These are phyloP conservation scores for Angomonas desouzai DNA, from an alignment of 208 protist genomes.

Conservation along the genomic window DNA sequence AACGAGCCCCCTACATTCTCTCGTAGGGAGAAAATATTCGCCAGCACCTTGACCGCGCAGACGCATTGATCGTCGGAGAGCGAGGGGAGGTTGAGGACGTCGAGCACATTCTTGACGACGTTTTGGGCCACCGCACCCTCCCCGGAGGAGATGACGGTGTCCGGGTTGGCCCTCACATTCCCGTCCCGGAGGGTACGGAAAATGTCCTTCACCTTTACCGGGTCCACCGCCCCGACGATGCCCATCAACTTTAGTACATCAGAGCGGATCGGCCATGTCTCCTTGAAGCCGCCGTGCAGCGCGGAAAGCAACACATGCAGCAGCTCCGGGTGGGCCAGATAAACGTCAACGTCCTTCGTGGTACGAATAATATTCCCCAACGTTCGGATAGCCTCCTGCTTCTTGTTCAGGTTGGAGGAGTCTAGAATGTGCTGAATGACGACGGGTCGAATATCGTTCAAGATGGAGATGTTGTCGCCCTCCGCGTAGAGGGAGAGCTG, in stretches of 20 bases:
- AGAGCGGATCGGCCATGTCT: slow-evolving; percentile 80
- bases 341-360: slow-evolving; percentile 82
- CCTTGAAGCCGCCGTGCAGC: slow-evolving; percentile 84
- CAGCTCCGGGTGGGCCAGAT: slow-evolving; percentile 69
- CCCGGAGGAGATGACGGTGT: slow-evolving; percentile 16
- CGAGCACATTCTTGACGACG: slow-evolving; percentile 65
- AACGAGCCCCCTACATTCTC: slow-evolving; percentile 44
- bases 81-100: slow-evolving; percentile 78
- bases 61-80: slow-evolving; percentile 82
- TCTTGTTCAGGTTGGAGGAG: slow-evolving; percentile 76
- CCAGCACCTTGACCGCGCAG: slow-evolving; percentile 67
- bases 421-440: slow-evolving; percentile 83
- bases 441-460: slow-evolving; percentile 53
- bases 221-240: slow-evolving; percentile 85
- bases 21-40: slow-evolving; percentile 65
- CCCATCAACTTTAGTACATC: slow-evolving; percentile 90
- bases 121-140: slow-evolving; percentile 73
- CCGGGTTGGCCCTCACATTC: slow-evolving; percentile 17
- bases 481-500: slow-evolving; percentile 82
- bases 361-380: slow-evolving; percentile 85
- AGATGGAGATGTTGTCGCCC: slow-evolving; percentile 64
- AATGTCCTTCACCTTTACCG: slow-evolving; percentile 78
- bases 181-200: slow-evolving; percentile 47
- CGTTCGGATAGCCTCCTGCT: slow-evolving; percentile 79
- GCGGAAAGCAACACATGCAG: slow-evolving; percentile 76